Evolutionary conservation across 805 yeast species (phyloP).

Genomic region (Hyphopichia homilentoma): DNA sequence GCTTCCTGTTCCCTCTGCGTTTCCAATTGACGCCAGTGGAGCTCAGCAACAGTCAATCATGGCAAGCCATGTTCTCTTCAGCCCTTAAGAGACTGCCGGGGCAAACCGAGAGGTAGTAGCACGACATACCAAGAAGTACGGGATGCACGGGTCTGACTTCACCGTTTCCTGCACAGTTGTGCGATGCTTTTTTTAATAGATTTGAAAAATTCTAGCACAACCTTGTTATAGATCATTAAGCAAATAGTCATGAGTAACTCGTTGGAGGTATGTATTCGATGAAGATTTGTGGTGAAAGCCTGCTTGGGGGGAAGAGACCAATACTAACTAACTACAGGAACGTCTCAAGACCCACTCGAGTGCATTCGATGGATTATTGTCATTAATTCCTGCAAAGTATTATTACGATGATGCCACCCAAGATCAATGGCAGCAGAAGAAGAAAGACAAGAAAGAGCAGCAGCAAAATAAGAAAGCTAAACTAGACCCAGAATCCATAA

Average conservation of each 20-base stretch:
- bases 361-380: slow-evolving; percentile 84
- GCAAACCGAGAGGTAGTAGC: no score
- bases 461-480: slow-evolving; percentile 63
- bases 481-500: slow-evolving; percentile 62
- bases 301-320: slow-evolving; percentile 2
- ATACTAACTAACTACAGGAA: slow-evolving; percentile 45
- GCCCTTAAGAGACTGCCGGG: no score
- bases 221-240: no score
- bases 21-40: no score
- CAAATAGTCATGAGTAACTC: slow-evolving; percentile 61
- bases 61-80: no score
- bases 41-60: no score
- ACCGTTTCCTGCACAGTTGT: no score
- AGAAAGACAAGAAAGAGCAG: slow-evolving; percentile 63
- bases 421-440: slow-evolving; percentile 87
- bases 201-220: no score
- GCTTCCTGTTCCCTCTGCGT: no score
- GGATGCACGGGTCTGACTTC: no score
- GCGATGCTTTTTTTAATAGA: no score
- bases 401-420: slow-evolving; percentile 89
- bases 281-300: neutral
- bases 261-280: slow-evolving; percentile 47
- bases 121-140: no score
- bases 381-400: slow-evolving; percentile 90
- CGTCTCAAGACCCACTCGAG: slow-evolving; percentile 73